Base-by-base conservation (phyloP, 352 stramenopile genomes). In the Aphanomyces stellatus region DNA sequence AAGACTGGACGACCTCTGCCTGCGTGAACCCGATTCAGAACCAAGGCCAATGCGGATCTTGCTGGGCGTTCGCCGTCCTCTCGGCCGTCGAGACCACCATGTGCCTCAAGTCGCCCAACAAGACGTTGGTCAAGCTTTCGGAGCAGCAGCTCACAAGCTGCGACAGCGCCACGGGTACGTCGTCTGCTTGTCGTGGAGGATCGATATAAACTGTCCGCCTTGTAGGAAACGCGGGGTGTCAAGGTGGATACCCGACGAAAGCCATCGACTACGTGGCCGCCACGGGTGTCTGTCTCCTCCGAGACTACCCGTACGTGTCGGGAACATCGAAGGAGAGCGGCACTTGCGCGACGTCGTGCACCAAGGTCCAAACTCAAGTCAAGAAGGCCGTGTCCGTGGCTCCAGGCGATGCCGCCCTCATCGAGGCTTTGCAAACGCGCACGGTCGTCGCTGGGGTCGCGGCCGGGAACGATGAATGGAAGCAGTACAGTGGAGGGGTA, bases 11-110 rank as follows among this genome's bases (percentile, higher is more conserved):
- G 8, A 76, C 70, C 4, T 86, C 77, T 0, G 75, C 74, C 15
- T 90, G 81, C 51, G 75, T 90, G 11, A 74, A 74, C 6, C 19
- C 80, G 17, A 77, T 99, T 34, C 96, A 98, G 73, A 96, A 97
- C 57, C 96, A 99, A 76, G 89, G 88, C 6, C 85, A 90, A 63
- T 99, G 96, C 69, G 96, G 95, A 25, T 98, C 93, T 31, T 99
- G 96, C 80, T 99, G 96, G 96, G 93, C 96, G 10, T 98, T 98
- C 63, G 98, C 95, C 13, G 69, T 74, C 5, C 71, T 76, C 13
- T 72, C 71, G 2, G 67, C 73, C 5, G 30, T 82, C 11, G 75
- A 82, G 49, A 62, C 51, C 19, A 62, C 60, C 35, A 86, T 95
- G 71, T 96, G 87, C 30, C 75, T 76, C 51, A 71, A 71, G 22